Evolutionary conservation across 2,329 filamentous ascomycete species (phyloP), one percentile per base, ranked within the genome.

Genomic region (Fusarium staphyleae): DNA sequence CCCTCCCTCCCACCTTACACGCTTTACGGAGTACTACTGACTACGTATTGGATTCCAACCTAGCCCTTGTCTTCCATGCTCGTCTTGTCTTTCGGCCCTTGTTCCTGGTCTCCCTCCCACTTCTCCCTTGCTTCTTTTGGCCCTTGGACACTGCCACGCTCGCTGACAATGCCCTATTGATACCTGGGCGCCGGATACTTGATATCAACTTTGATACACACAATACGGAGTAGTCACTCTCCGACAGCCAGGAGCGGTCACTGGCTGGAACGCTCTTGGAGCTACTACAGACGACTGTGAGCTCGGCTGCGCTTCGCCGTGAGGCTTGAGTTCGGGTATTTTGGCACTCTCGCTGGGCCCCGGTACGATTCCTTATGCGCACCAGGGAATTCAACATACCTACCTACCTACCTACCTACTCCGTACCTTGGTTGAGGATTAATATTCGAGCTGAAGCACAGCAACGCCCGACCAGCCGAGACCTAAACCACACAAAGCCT

Each of bases 61-160:
- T n/a, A 19, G 11, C 43, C 32, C 32, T 19, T 29, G 34, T 11
- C n/a, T 32, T 35, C 12, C 8, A 16, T 32, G n/a, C n/a, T n/a
- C n/a, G n/a, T n/a, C n/a, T n/a, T n/a, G n/a, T 22, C 44, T 29
- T 11, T 59, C 15, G 41, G 62, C 53, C 57, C 58, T 55, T 62
- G 58, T 51, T 62, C 58, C 58, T 59, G 37, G 57, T 35, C 39
- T 18, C 36, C 37, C 47, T 52, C 36, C 9, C 32, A 9, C 33
- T 37, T 39, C 49, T 62, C 58, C 39, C 58, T 59, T 55, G 57
- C 58, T 61, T 55, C 57, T 58, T 55, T 54, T 47, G 44, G 44
- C 44, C 48, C 48, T 51, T 54, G 54, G 37, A 41, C 24, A 51
- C 51, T 24, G 40, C 59, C 45, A 55, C 45, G 34, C 49, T 37